Base-by-base conservation (phyloP, 2,329 filamentous ascomycete genomes). In the Nannizzia gypsea region DNA sequence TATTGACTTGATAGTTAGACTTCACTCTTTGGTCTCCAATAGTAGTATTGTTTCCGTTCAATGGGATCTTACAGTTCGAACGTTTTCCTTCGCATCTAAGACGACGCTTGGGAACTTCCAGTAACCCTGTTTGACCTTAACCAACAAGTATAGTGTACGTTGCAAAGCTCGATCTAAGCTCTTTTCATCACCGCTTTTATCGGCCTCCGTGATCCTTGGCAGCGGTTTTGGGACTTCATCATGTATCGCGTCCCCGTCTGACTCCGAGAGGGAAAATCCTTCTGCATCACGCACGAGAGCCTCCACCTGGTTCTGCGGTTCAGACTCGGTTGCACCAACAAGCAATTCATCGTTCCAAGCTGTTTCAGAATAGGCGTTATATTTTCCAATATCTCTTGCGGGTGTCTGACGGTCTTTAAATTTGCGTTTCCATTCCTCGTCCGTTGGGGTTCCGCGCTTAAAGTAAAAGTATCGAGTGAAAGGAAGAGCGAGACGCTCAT, bases 381-480 rank as follows among this genome's bases (percentile, higher is more conserved):
- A 96, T 57, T 83, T 78, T 61, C 92, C 92, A 64, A 96, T 84
- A 73, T 97, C 92, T 70, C 89, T 84, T 54, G 89, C 87, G 5
- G 90, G 82, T 6, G 88, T 87, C 68, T 85, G 81, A 58, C 92
- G 86, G 71, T 89, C 86, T 66, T 80, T 80, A 64, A 89, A 82
- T 76, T 95, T 95, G 70, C 89, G 81, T 73, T 91, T 89, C 89
- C 90, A 97, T 76, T 96, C 91, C 57, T 90, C 79, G 65, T 91
- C 88, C 6, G 84, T 81, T 1, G 90, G 86, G 9, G 91, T 95
- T 70, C 89, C 89, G 66, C 85, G 85, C 79, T 95, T 95, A 82
- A 91, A 95, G 81, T 95, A 99, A 77, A 97, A 93, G 72, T 88
- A 88, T 66, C 88, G 84, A 60, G 88, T 88, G 74, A 97, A 99